Base-by-base conservation (phyloP, 371 early-diverging fungal genomes). In the Coemansia sp. region DNA sequence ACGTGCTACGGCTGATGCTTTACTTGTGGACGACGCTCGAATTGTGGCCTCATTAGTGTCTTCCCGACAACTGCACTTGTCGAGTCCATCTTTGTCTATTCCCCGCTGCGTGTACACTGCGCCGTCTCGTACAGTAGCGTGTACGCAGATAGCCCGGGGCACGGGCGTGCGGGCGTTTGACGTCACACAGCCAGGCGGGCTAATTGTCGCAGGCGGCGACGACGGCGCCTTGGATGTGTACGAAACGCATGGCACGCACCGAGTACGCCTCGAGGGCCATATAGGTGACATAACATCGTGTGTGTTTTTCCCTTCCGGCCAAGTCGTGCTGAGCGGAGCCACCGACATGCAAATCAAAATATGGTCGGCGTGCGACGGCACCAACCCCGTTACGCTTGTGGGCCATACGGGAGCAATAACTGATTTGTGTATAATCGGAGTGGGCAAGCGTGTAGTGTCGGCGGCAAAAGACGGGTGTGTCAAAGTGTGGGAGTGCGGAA, bases 231-330 rank as follows among this genome's bases (percentile, higher is more conserved):
- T 79, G 64, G 63, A 68, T 24, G 75, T 79, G 12, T 74, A 79
- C 40, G 74, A 70, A 7, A 56, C 69, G 6, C 53, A 58, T 8
- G 58, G 64, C n/a, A 23, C 41, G n/a, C 71, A 75, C 13, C 51
- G 73, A 0, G 64, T 63, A 17, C 40, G 79, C 29, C 71, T 91
- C 19, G 80, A 82, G 60, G 92, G 89, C 0, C 92, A 92, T 58
- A 21, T 88, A 28, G 85, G 83, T 28, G 90, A 90, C 68, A 79
- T 89, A 26, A 88, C 85, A 21, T 81, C 85, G 17, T 84, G 88
- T 64, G 82, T 79, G 54, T 89, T 90, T 72, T 90, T 92, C 58
- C 91, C 92, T 0, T 89, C 90, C 8, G 89, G 89, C n/a, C 86
- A 88, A 82, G 89, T 92, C 0, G 66, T 89, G 0, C 81, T 92